Percentiles rank a stretch among this genome's conserved stretches.
Evolutionary conservation across 805 yeast genomes (phyloP).

Genomic region (Sugiyamaella floridensis): DNA sequence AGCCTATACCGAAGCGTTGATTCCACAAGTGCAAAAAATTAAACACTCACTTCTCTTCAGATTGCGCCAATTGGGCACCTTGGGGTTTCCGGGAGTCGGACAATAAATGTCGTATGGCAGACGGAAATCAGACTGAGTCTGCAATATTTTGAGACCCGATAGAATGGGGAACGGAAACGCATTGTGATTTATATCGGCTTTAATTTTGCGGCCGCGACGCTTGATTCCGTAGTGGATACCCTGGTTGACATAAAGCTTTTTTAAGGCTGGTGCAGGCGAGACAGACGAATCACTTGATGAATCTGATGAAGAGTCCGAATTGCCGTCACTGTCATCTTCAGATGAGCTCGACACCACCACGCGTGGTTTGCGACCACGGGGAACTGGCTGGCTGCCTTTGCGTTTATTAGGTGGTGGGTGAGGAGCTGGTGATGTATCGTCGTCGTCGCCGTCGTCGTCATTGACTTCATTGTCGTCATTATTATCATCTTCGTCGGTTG

Average conservation of each 20-base stretch:
- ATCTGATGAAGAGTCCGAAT: not conserved
- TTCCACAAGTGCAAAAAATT: not conserved
- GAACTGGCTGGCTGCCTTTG: not conserved
- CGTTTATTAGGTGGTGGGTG: not conserved
- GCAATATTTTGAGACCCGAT: constrained; percentile 8
- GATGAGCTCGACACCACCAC: not conserved
- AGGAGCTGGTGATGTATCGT: not conserved
- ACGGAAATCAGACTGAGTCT: constrained; percentile 21
- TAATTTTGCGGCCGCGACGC: constrained; percentile 1
- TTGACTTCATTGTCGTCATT: constrained; percentile 3
- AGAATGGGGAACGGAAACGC: constrained; percentile 14
- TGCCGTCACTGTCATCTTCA: not conserved
- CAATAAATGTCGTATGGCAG: constrained; percentile 33
- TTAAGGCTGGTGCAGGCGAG: not conserved
- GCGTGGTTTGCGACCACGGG: not conserved
- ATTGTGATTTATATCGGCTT: not conserved
- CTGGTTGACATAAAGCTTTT: constrained; percentile 5
- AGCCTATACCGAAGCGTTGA: not conserved
- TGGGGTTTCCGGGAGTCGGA: constrained; percentile 25
- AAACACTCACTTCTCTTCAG: constrained; percentile 23
- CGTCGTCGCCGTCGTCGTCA: not conserved
- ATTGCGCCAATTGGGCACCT: constrained; percentile 29
- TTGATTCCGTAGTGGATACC: constrained; percentile 8
- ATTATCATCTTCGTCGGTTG: not conserved
- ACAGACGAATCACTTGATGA: not conserved